A percentile compares a stretch with the other conserved stretches of the same genome.
Conservation (phyloP, 768 basidiomycete species). For the Leccinum disarticulatum region DNA sequence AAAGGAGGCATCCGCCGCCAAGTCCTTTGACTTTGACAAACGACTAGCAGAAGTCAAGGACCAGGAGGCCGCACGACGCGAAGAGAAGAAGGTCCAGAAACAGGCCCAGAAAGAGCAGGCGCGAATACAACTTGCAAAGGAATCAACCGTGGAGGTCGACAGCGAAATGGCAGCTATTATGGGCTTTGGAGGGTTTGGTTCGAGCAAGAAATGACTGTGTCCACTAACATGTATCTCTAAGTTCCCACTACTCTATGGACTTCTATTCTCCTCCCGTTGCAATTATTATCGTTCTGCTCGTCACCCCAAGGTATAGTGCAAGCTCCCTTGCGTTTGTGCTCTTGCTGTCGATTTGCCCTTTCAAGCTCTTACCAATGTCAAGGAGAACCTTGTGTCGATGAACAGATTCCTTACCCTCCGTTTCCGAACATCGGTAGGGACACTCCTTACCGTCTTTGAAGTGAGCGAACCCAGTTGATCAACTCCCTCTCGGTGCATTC, state of each 20-base stretch:
- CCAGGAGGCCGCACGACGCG: conserved; percentile 64
- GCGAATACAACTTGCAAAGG: conserved; percentile 62
- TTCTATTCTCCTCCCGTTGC: background rate
- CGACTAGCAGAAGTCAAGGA: conserved; percentile 81
- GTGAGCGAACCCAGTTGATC: background rate
- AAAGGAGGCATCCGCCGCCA: conserved; percentile 75
- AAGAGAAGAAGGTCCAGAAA: conserved; percentile 75
- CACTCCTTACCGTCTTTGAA: too few relatives aligned
- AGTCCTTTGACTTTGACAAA: conserved; percentile 93
- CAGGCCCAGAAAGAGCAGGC: conserved; percentile 75
- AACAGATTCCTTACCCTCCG: background rate
- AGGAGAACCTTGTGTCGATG: background rate
- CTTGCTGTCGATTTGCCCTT: background rate
- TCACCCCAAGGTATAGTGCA: conserved; percentile 25
- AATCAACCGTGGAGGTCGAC: conserved; percentile 46
- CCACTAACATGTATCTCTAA: conserved; percentile 18
- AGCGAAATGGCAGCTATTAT: conserved; percentile 77
- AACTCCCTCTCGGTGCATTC: background rate
- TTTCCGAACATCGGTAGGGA: background rate
- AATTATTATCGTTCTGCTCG: background rate
- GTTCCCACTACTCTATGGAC: conserved; percentile 5
- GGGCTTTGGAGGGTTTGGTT: conserved; percentile 91
- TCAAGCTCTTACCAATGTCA: background rate
- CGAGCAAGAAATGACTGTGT: conserved; percentile 65
- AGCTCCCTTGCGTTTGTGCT: background rate